These are phyloP conservation scores for Diversispora eburnea DNA, from an alignment of 192 early-diverging fungal species.

Conservation along the genomic window DNA sequence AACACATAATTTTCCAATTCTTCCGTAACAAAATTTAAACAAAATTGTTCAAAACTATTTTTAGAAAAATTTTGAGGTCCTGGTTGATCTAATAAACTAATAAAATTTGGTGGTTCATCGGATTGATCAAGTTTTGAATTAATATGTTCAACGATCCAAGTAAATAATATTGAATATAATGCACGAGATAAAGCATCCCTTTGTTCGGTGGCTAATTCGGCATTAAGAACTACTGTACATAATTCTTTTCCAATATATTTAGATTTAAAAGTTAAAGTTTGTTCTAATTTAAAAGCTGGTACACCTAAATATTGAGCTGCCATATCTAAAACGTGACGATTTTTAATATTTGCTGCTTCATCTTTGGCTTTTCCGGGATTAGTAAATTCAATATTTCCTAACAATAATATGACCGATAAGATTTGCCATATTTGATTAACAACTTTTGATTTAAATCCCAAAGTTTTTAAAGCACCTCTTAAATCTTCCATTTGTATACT, in stretches of 20 bases:
- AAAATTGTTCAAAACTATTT: conserved; percentile 68
- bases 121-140: conserved; percentile 77
- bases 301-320: conserved; percentile 82
- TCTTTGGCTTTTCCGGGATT: conserved; percentile 55
- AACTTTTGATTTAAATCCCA: conserved; percentile 62
- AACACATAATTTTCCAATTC: conserved; percentile 61
- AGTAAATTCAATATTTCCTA: conserved; percentile 85
- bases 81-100: conserved; percentile 77
- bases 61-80: conserved; percentile 62
- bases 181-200: conserved; percentile 77
- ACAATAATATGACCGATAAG: conserved; percentile 83
- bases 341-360: conserved; percentile 73
- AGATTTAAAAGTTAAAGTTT: conserved; percentile 75
- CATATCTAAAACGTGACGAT: conserved; percentile 66
- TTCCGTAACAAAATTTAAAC: conserved; percentile 66
- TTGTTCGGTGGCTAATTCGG: conserved; percentile 69
- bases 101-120: conserved; percentile 72
- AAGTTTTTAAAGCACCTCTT: conserved; percentile 54
- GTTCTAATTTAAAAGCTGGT: conserved; percentile 51
- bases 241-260: conserved; percentile 79
- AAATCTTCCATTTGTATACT: conserved; percentile 61
- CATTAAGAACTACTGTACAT: conserved; percentile 86
- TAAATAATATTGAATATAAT: conserved; percentile 85
- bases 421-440: conserved; percentile 79
- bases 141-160: conserved; percentile 88